A percentile compares a stretch with the other conserved stretches of the same genome.
Evolutionary conservation across 2,329 filamentous ascomycete genomes (phyloP).

Genomic region (Magnaporthiopsis incrustans): DNA sequence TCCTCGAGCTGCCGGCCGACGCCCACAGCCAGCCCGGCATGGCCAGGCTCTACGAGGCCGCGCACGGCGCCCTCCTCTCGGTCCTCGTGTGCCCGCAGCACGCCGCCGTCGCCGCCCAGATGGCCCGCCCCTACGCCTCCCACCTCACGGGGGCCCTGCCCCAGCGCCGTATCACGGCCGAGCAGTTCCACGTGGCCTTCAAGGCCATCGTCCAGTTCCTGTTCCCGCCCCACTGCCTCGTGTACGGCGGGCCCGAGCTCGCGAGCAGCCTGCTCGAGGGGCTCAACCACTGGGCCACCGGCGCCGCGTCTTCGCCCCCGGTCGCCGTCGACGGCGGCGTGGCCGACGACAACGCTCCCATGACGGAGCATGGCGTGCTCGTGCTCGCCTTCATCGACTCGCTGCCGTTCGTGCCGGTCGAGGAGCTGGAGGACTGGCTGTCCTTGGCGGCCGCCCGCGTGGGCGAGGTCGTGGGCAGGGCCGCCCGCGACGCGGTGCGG

Average conservation of each 20-base stretch:
- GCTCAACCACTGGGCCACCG: slow-evolving; percentile 56
- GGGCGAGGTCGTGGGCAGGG: slow-evolving; percentile 51
- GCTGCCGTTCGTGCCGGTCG: slow-evolving; percentile 63
- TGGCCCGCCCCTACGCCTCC: slow-evolving; percentile 78
- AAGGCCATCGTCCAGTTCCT: slow-evolving; percentile 76
- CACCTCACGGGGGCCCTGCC: slow-evolving; percentile 76
- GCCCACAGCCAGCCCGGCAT: slow-evolving; percentile 28
- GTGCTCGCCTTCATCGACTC: slow-evolving; percentile 72
- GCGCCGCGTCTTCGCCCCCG: slow-evolving; percentile 11
- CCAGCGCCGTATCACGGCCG: slow-evolving; percentile 60
- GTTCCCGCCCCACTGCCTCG: slow-evolving; percentile 68
- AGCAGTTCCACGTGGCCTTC: slow-evolving; percentile 85
- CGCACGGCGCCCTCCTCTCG: slow-evolving; percentile 74
- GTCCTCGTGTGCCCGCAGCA: slow-evolving; percentile 76
- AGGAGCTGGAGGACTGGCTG: slow-evolving; percentile 73
- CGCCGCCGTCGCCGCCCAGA: slow-evolving; percentile 51
- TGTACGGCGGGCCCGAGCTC: slow-evolving; percentile 16
- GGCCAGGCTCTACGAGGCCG: slow-evolving; percentile 70
- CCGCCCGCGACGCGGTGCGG: slow-evolving; percentile 56
- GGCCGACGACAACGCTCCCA: slow-evolving; percentile 20
- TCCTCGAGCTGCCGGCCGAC: slow-evolving; percentile 44
- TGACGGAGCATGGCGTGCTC: slow-evolving; percentile 75
- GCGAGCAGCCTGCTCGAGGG: slow-evolving; percentile 58
- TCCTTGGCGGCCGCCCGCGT: slow-evolving; percentile 61
- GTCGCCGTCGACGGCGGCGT: no score